Evolutionary conservation across 2,329 filamentous ascomycete species (phyloP).

Genomic region (Bipolaris bicolor): DNA sequence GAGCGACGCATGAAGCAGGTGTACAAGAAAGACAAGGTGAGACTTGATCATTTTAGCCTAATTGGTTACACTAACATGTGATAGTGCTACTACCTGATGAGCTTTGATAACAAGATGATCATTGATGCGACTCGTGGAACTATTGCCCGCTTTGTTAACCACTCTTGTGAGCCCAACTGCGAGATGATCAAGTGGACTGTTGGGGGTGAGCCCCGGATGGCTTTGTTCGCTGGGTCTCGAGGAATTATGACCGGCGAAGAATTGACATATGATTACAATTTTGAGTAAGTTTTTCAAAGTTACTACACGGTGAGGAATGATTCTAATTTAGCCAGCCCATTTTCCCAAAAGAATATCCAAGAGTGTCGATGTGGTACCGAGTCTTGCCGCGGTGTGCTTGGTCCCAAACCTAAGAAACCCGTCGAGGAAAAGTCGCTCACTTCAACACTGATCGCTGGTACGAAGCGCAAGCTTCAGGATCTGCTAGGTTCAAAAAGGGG

Average conservation of each 20-base stretch:
- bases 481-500: constrained; percentile 30
- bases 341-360: constrained; percentile 67
- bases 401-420: constrained; percentile 60
- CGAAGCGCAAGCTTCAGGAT: constrained; percentile 46
- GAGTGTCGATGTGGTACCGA: constrained; percentile 66
- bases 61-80: constrained; percentile 23
- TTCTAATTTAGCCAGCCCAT: constrained; percentile 36
- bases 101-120: constrained; percentile 97
- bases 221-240: constrained; percentile 86
- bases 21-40: constrained; percentile 91
- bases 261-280: constrained; percentile 90
- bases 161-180: constrained; percentile 95
- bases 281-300: constrained; percentile 58
- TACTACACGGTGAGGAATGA: not conserved
- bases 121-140: constrained; percentile 96
- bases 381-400: constrained; percentile 67
- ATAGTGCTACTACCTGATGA: constrained; percentile 98
- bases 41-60: constrained; percentile 30
- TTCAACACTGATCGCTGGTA: constrained; percentile 38
- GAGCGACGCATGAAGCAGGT: constrained; percentile 90
- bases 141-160: constrained; percentile 97
- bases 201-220: constrained; percentile 91
- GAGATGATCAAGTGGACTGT: constrained; percentile 99
- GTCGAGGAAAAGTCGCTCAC: constrained; percentile 40
- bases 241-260: constrained; percentile 96